These are phyloP conservation scores for Scutellospora calospora DNA, from an alignment of 371 early-diverging fungal genomes.

Conservation along the genomic window DNA sequence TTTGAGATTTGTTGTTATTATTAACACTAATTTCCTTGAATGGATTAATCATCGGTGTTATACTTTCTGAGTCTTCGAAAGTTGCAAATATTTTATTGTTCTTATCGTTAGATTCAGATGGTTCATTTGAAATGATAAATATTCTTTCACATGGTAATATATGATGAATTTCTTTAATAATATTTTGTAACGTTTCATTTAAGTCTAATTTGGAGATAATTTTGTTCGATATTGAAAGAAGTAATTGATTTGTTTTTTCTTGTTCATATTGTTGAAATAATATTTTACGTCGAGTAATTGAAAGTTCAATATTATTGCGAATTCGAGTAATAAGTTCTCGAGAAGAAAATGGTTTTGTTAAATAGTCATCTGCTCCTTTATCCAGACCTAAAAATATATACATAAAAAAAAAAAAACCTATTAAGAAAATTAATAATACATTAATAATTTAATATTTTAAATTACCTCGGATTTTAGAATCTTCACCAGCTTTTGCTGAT, in stretches of 20 bases:
- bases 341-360: slow-evolving; percentile 60
- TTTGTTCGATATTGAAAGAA: slow-evolving; percentile 51
- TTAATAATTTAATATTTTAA: neutral
- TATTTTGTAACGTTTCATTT: slow-evolving; percentile 48
- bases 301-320: slow-evolving; percentile 53
- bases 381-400: slow-evolving; percentile 49
- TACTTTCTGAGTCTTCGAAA: no score
- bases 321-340: slow-evolving; percentile 62
- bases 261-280: slow-evolving; percentile 50
- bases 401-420: neutral
- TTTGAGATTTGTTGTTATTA: no score
- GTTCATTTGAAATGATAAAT: slow-evolving; percentile 46
- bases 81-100: no score
- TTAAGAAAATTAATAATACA: no score
- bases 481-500: slow-evolving; percentile 59
- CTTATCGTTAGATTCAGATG: neutral
- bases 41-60: no score
- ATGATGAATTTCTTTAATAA: slow-evolving; percentile 48
- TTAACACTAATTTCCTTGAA: neutral
- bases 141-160: slow-evolving; percentile 56
- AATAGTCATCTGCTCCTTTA: slow-evolving; percentile 58
- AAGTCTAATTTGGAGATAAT: slow-evolving; percentile 52
- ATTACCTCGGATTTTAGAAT: slow-evolving; percentile 53
- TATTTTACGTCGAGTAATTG: slow-evolving; percentile 52
- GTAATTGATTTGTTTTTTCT: slow-evolving; percentile 51